Base-by-base conservation (phyloP, 768 basidiomycete genomes). In the Trametes maxima region DNA sequence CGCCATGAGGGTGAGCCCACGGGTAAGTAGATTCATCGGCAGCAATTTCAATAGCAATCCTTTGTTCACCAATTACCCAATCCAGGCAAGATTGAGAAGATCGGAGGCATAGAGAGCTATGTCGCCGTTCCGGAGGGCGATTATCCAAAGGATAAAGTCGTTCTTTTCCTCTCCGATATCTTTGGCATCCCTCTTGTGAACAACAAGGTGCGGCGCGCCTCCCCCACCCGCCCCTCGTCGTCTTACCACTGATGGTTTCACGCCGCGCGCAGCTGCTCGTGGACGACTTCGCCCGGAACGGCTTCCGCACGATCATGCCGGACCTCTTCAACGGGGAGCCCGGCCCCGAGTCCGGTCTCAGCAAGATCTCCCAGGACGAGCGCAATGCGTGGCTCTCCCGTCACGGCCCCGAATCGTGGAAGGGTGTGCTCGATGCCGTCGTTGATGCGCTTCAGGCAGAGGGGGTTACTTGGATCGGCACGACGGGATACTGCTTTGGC, bases 401-500 rank as follows among this genome's bases (percentile, higher is more conserved):
- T 0, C 79, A 81, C 66, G 67, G 66, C 6, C 62, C 69, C 16
- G 73, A 72, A 7, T 57, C 59, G 3, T 77, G 76, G 36, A 70
- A 73, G n/a, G 74, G 77, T 0, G 40, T 60, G 22, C 51, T 81
- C 40, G 76, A 81, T 68, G 69, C 58, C 3, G 75, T 80, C 42
- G 68, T 79, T 37, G 70, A 62, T 2, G 74, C 72, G 5, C 74
- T 82, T 42, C 75, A 73, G 61, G 73, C 58, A 28, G 46, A 76
- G 47, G 77, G 79, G 44, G 73, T 82, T 16, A 74, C 71, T 2
- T 60, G 66, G 14, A 74, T 82, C 57, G 79, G 70, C 0, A 76
- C 77, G 8, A 76, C 74, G 0, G 79, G 79, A 0, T 80, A 77
- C 68, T 81, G 80, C 68, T 77, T 76, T 60, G 77, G 78, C 35